Evolutionary conservation across 2,329 filamentous ascomycete genomes (phyloP), one percentile per base, ranked within the genome.

Genomic region (Colletotrichum tamarilloi): DNA sequence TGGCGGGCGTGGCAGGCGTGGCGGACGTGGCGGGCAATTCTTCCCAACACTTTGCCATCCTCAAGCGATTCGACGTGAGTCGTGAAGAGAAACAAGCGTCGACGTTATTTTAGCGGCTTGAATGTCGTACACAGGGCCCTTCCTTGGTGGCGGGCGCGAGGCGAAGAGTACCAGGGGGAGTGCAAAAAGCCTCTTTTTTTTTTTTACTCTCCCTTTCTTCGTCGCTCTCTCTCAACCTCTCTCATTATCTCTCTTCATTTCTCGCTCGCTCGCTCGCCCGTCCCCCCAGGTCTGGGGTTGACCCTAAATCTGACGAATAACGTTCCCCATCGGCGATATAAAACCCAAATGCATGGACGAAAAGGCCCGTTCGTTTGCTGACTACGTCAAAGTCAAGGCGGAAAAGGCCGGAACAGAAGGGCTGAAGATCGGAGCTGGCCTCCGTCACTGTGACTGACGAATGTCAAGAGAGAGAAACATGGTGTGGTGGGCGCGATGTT

Each of bases 351-450:
- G 22, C 38, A 19, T 59, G 55, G 38, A 71, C 68, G 63, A 49
- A 62, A 38, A 57, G 32, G 56, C 56, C 26, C 62, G 67, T 70
- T 55, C 42, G 55, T 58, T n/a, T n/a, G 46, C 52, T 46, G n/a
- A 57, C 62, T 71, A 67, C 49, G 63, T 67, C 46, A 67, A 57
- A 22, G n/a, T 67, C 46, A 67, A 57, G 52, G n/a, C 49, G 57
- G 63, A 71, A 55, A 14, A 49, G 46, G 24, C 62, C 32, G 69
- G 65, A 24, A 26, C 11, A 35, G 12, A n/a, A 14, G 58, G n/a
- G 67, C 30, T 32, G 30, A 42, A 68, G n/a, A 42, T 24, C 53
- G 30, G 52, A 62, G 65, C 59, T n/a, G 26, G 24, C 11, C 69
- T 58, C 58, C 59, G 65, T 64, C 38, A 38, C 58, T 12, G 49